These are phyloP conservation scores for Phytophthora vignae DNA, from an alignment of 352 stramenopile species.

Conservation along the genomic window DNA sequence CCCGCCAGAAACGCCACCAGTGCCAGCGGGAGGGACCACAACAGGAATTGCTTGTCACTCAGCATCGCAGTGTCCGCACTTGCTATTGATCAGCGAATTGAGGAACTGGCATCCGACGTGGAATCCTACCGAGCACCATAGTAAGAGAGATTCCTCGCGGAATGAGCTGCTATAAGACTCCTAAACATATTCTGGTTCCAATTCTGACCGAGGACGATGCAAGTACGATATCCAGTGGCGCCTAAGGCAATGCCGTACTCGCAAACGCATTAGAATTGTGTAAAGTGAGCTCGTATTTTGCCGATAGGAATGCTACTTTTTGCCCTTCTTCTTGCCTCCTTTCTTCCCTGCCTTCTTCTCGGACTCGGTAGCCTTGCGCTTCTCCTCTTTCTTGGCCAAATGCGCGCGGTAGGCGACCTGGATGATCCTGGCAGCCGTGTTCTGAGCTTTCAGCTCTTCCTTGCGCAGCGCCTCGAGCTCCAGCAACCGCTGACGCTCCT, in stretches of 20 bases:
- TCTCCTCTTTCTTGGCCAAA: constrained; percentile 59
- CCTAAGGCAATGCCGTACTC: neutral
- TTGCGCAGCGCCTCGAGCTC: constrained; percentile 72
- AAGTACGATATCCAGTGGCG: no score
- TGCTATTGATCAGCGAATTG: constrained; percentile 3
- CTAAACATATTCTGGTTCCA: neutral
- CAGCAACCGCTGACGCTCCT: constrained; percentile 71
- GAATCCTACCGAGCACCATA: no score
- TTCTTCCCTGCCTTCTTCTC: constrained; percentile 80
- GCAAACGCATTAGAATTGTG: no score
- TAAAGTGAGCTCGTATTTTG: no score
- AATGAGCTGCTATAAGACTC: constrained; percentile 10
- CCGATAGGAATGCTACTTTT: constrained; percentile 39
- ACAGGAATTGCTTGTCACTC: constrained; percentile 30
- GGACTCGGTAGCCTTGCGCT: constrained; percentile 63
- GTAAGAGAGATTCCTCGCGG: neutral
- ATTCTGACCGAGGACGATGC: constrained; percentile 29
- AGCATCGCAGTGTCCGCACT: constrained; percentile 8
- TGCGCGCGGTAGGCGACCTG: constrained; percentile 66
- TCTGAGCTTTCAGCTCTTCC: constrained; percentile 76
- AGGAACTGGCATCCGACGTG: constrained; percentile 1
- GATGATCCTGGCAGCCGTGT: constrained; percentile 72
- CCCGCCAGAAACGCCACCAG: constrained; percentile 21
- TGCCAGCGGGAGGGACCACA: constrained; percentile 20
- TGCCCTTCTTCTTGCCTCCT: constrained; percentile 60